A percentile compares a stretch with the other conserved stretches of the same genome.
Conservation (phyloP, 768 basidiomycete species). For the Pleurotus salmoneostramineus region DNA sequence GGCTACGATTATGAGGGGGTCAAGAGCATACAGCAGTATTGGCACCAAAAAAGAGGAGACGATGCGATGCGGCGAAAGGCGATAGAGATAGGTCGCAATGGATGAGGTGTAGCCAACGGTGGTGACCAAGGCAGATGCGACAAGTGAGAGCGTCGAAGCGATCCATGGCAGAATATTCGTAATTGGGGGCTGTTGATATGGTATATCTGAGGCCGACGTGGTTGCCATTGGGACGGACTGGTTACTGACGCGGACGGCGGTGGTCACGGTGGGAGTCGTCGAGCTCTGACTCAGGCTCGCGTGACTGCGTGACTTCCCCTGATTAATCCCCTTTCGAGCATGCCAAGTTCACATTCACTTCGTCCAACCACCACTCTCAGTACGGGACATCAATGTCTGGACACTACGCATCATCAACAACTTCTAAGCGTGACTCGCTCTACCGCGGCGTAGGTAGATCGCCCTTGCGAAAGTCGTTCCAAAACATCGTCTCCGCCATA, state of each 20-base stretch:
- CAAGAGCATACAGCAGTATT: conserved; percentile 33
- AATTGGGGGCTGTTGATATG: neutral
- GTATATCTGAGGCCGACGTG: neutral
- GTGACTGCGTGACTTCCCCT: too few relatives aligned
- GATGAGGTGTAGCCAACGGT: neutral
- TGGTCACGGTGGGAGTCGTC: too few relatives aligned
- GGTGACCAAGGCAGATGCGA: neutral
- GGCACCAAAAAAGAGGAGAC: conserved; percentile 9
- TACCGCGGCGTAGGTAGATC: conserved; percentile 35
- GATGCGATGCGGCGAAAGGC: conserved; percentile 24
- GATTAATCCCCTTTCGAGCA: too few relatives aligned
- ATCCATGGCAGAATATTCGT: neutral
- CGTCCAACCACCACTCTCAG: too few relatives aligned
- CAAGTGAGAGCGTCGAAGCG: neutral
- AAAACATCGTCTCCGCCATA: conserved; percentile 59
- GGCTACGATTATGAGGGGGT: conserved; percentile 41
- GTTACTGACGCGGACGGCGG: neutral
- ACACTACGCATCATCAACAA: too few relatives aligned
- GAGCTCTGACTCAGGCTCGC: too few relatives aligned
- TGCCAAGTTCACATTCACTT: too few relatives aligned
- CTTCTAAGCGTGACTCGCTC: too few relatives aligned
- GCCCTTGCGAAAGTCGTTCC: conserved; percentile 60
- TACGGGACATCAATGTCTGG: too few relatives aligned
- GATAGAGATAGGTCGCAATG: conserved; percentile 8
- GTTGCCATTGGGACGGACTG: neutral